Conservation (phyloP, 176 grass and related monocot genomes). For the barley (Hordeum vulgare) region MorexV3_pseudomolecules_assembly NC_058522.1:34038029-34038528, state of each 20-base stretch:
- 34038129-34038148: not conserved
- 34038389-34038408: not conserved
- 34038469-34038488: not conserved
- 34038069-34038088: constrained; percentile 89
- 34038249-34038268: not conserved
- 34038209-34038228: not conserved
- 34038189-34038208: not conserved
- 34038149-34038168: too few species aligned
- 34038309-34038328: not conserved
- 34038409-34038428: not conserved
- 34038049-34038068: constrained; percentile 83
- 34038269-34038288: not conserved
- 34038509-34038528: not conserved
- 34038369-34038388: not conserved
- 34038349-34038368: not conserved
- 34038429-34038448: not conserved
- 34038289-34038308: not conserved
- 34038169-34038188: not conserved
- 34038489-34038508: not conserved
- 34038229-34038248: not conserved
- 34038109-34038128: not conserved
- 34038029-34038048: constrained; percentile 67
- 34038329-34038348: not conserved
- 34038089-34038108: constrained; percentile 74
- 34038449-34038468: not conserved